A percentile compares a stretch with the other conserved stretches of the same genome.
phyloP scores from a whole-genome alignment of 352 stramenopile species.

The Globisporangium cylindrosporum region DNA sequence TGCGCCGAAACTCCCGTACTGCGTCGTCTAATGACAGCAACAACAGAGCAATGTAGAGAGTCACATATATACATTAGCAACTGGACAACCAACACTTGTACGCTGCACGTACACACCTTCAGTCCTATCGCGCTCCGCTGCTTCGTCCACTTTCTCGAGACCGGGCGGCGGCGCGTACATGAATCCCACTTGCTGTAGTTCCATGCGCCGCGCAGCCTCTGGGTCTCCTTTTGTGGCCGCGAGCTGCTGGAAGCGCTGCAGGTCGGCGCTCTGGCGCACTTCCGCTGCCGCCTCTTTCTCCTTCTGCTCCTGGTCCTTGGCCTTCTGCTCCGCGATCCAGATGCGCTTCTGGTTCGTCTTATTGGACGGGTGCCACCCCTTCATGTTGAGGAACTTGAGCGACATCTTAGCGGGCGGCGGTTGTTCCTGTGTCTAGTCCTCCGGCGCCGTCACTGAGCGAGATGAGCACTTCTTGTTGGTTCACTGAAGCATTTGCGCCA shows the following conservation, averaged over 20 bases:
- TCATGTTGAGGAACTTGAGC: constrained; percentile 81
- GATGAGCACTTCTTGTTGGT: neutral
- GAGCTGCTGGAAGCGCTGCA: constrained; percentile 52
- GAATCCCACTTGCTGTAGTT: constrained; percentile 66
- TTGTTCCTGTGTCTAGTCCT: neutral
- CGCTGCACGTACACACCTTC: constrained; percentile 25
- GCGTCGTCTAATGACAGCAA: constrained; percentile 44
- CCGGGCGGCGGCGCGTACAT: constrained; percentile 73
- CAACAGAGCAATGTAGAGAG: neutral
- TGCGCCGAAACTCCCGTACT: constrained; percentile 60
- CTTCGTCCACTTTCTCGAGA: constrained; percentile 45
- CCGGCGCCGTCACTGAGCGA: neutral
- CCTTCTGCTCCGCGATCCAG: constrained; percentile 81
- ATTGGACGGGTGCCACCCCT: constrained; percentile 75
- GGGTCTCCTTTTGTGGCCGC: constrained; percentile 54
- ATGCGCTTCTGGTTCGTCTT: constrained; percentile 84
- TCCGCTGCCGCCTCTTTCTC: constrained; percentile 67
- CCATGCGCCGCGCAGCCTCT: constrained; percentile 35
- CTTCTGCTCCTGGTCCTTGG: constrained; percentile 37
- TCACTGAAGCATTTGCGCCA: too few species aligned
- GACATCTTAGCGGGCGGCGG: constrained; percentile 37
- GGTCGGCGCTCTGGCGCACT: constrained; percentile 58
- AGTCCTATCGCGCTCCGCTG: constrained; percentile 15
- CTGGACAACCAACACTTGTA: neutral
- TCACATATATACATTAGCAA: neutral